Evolutionary conservation across 495 filamentous ascomycete species (phyloP).

Genomic region (Penicillium maclennaniae): DNA sequence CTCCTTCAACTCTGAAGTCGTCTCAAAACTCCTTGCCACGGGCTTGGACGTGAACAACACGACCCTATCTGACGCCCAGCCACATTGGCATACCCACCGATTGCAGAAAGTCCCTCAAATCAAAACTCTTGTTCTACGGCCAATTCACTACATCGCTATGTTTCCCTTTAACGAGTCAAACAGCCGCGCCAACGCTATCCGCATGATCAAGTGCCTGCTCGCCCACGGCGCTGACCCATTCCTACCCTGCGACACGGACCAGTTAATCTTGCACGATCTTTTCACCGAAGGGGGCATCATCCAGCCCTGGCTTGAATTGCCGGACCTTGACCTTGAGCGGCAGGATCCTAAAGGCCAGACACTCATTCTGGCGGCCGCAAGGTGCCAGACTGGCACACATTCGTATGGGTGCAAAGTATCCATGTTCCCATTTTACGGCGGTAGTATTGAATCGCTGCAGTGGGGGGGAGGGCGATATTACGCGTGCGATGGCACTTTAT

Average conservation of each 20-base stretch:
- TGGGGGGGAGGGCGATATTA: constrained; percentile 15
- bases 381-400: constrained; percentile 1
- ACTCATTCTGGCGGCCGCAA: constrained; percentile 21
- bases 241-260: constrained; percentile 1
- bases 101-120: background rate
- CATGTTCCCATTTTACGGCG: constrained; percentile 4
- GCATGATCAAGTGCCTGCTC: constrained; percentile 10
- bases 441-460: background rate
- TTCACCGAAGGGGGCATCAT: constrained; percentile 16
- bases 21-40: constrained; percentile 9
- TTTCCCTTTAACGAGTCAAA: constrained; percentile 16
- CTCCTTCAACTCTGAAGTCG: constrained; percentile 5
- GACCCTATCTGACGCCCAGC: constrained; percentile 6
- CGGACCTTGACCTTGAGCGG: constrained; percentile 17
- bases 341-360: constrained; percentile 18
- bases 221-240: constrained; percentile 17
- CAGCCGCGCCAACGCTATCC: constrained; percentile 10
- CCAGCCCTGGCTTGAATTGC: constrained; percentile 15
- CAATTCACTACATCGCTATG: constrained; percentile 20
- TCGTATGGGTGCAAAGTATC: constrained; percentile 11
- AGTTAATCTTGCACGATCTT: constrained; percentile 16
- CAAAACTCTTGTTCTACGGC: constrained; percentile 1
- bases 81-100: constrained; percentile 16
- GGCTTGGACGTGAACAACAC: constrained; percentile 17
- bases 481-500: constrained; percentile 21